Base-by-base conservation (phyloP, 306 rosid genomes). In the Pyrus communis region DNA sequence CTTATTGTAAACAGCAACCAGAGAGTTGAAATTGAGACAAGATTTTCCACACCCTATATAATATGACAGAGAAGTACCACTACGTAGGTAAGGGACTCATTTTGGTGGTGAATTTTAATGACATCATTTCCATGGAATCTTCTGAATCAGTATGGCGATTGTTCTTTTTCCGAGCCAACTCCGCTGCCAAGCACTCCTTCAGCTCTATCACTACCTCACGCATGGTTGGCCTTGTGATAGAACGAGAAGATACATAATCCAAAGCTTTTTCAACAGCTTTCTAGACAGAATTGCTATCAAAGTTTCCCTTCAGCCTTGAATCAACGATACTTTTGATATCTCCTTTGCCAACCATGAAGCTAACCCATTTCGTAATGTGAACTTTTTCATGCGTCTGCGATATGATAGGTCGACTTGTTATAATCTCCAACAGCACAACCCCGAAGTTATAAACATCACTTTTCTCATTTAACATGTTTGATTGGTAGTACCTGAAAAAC, bases 361-460 rank as follows among this genome's bases (percentile, higher is more conserved):
- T 51, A 69, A 86, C 87, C 90, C 90, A 88, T 12, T 74, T 58
- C 25, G 67, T 81, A 19, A 84, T 68, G 80, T 86, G 85, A 55
- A 30, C 59, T 21, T 55, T 85, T 4, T 81, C 87, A 9, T 73
- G 70, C 0, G 10, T 17, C 71, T 42, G 82, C 9, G 23, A 1
- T 33, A 84, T 78, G 9, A 75, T 87, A 19, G 75, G 80, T 22
- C 73, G 63, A 13, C 91, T 54, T 30, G 91, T 89, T 75, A 86
- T 78, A 14, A 87, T 83, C 65, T 89, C 83, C 38, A 87, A 81
- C 21, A 86, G 63, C 22, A 86, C 86, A 15, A 89, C 86, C 65
- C 92, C 89, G 57, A 86, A 89, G 82, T 90, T 87, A 70, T 74
- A 88, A 15, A 86, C 88, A 73, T 89, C 91, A 59, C 90, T 87